These are phyloP conservation scores for Periconia macrospinosa DNA, from an alignment of 2,329 filamentous ascomycete genomes.

Conservation along the genomic window DNA sequence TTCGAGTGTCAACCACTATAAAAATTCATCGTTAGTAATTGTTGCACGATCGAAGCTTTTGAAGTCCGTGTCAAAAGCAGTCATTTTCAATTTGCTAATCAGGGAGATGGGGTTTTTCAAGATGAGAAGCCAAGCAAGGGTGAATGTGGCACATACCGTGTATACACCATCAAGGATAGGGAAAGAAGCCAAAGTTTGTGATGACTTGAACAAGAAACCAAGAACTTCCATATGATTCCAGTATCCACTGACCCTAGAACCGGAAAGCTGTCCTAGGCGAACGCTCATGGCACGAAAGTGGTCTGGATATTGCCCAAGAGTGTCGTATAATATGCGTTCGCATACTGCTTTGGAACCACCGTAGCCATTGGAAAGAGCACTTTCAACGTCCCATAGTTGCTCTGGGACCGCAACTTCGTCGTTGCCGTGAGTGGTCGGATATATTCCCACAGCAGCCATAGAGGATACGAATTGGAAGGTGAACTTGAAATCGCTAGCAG, in stretches of 20 bases:
- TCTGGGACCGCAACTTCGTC: conserved; percentile 45
- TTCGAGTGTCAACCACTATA: too few relatives aligned
- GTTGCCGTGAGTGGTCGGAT: too few relatives aligned
- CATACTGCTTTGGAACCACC: conserved; percentile 57
- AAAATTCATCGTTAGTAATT: too few relatives aligned
- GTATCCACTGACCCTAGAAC: conserved; percentile 52
- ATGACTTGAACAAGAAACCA: conserved; percentile 54
- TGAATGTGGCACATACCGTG: too few relatives aligned
- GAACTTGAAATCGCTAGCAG: conserved; percentile 10
- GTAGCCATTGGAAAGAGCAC: conserved; percentile 53
- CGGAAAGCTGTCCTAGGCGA: conserved; percentile 58
- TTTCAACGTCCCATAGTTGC: conserved; percentile 41
- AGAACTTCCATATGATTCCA: conserved; percentile 61
- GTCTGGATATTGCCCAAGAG: conserved; percentile 47
- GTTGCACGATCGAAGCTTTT: background rate
- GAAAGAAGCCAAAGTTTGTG: conserved; percentile 48
- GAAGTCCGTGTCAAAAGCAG: conserved; percentile 13
- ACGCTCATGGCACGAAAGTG: conserved; percentile 50
- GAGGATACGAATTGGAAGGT: conserved; percentile 49
- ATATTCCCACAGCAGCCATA: conserved; percentile 43
- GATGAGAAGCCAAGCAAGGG: conserved; percentile 37
- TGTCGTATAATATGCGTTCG: conserved; percentile 54
- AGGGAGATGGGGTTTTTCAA: conserved; percentile 13
- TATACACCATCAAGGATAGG: conserved; percentile 45
- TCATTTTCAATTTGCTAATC: too few relatives aligned